Base-by-base conservation (phyloP, 306 rosid species). In the Glycine tomentella region DNA sequence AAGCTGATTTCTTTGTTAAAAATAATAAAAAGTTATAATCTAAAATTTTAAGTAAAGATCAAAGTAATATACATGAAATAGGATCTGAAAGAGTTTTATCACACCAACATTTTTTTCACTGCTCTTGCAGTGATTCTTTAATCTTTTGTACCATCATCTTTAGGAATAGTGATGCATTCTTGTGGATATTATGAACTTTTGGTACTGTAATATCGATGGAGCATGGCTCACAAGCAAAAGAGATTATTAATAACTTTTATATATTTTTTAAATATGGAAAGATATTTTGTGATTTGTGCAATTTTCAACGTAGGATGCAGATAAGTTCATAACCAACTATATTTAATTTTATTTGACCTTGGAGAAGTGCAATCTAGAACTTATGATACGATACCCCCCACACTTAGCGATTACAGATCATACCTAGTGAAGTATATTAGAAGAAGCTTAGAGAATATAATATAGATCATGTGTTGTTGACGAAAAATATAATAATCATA, bases 341-440 rank as follows among this genome's bases (percentile, higher is more conserved):
- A 52, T 52, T 72, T 34, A n/a, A 72, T 36, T 14, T 15, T 8
- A 33, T n/a, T 51, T 51, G 48, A 72, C 76, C 33, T 34, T 50
- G 4, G 9, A 53, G 8, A 72, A 42, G 69, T 15, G 3, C 76
- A 71, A 14, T 8, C 51, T 36, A 53, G 51, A 53, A 73, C 1
- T 3, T 14, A 64, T 14, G 11, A 16, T 9, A 7, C 12, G 48
- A 31, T 50, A 4, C 64, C 14, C 36, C 34, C 1, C 12, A 75
- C 1, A 14, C 38, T 20, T 12, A 33, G 33, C 42, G 4, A 46
- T 61, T 46, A 61, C 46, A 13, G 58, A 61, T 59, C 48, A 7
- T 31, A 59, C 33, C 14, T 9, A 46, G 7, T 45, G 15, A 75
- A 46, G 4, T 34, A 34, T 46, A 8, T 44, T 45, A n/a, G n/a